These are phyloP conservation scores for Rauvolfia tetraphylla DNA, from an alignment of 257 asterid species.

Conservation along the genomic window DNA sequence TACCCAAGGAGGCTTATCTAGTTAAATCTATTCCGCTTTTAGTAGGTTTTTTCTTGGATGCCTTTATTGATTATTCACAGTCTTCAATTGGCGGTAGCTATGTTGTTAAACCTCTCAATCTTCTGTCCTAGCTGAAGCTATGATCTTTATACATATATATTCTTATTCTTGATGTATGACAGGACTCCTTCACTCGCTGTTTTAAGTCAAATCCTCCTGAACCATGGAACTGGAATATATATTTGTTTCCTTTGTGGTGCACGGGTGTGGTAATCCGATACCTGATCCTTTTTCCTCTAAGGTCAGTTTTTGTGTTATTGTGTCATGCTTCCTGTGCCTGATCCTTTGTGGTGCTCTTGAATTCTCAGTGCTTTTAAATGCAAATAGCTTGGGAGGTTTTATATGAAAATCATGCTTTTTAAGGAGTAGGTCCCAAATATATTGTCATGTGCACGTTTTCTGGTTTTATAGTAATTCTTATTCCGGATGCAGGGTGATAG, in stretches of 20 bases:
- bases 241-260: conserved; percentile 97
- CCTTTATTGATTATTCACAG: background rate
- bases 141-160: background rate
- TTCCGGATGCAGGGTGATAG: conserved; percentile 67
- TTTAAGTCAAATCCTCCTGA: conserved; percentile 96
- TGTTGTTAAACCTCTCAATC: background rate
- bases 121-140: background rate
- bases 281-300: conserved; percentile 74
- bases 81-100: background rate
- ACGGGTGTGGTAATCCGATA: conserved; percentile 89
- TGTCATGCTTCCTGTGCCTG: background rate
- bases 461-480: conserved; percentile 24
- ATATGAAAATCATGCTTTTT: background rate
- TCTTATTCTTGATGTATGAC: conserved; percentile 15
- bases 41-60: background rate
- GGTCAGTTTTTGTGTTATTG: conserved; percentile 35
- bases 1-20: background rate
- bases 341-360: background rate
- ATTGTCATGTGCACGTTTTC: conserved; percentile 16
- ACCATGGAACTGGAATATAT: conserved; percentile 93
- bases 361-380: background rate
- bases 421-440: conserved; percentile 7
- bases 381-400: background rate
- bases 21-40: background rate
- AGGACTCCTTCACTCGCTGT: conserved; percentile 97